Base-by-base conservation (phyloP, 306 rosid species). In the Luffa acutangula region DNA sequence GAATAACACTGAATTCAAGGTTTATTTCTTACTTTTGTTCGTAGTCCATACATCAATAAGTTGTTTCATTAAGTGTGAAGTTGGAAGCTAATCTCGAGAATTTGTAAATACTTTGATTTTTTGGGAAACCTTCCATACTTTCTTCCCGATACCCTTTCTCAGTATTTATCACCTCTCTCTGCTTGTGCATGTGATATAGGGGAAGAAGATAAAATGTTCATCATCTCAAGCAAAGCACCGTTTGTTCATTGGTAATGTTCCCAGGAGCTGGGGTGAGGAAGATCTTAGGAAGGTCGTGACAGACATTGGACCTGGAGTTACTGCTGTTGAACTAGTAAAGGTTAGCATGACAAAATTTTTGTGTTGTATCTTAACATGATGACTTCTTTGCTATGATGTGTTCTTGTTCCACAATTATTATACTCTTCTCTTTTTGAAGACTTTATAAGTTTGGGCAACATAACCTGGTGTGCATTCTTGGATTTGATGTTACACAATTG, bases 161-260 rank as follows among this genome's bases (percentile, higher is more conserved):
- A 81, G 67, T 84, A 57, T 66, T 80, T 62, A 18, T 82, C 76
- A 54, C 12, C 51, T 74, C 77, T 66, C 77, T 79, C 34, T 77
- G 62, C 81, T 77, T 79, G 79, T 79, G 79, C 78, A 64, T 12
- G 77, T 67, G 74, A 80, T 36, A 13, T 83, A 92, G 99, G 97
- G 97, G 59, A 91, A 79, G 88, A 92, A 82, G 84, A 86, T 92
- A 71, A 95, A 88, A 85, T 95, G 97, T 84, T 95, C 99, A 21
- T 86, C 93, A 52, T 90, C 97, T 84, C 94, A 95, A 88, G 96
- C 96, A 67, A 95, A 93, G 89, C 92, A 95, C 84, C 96, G 99
- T 49, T 92, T 95, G 82, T 95, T 95, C 86, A 90, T 95, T 76
- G 97, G 97, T 71, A 95, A 95, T 83, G 82, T 95, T 90, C 99